Evolutionary conservation across 805 yeast species (phyloP), one percentile per base, ranked within the genome.

Genomic region (Candida yuanshanica): DNA sequence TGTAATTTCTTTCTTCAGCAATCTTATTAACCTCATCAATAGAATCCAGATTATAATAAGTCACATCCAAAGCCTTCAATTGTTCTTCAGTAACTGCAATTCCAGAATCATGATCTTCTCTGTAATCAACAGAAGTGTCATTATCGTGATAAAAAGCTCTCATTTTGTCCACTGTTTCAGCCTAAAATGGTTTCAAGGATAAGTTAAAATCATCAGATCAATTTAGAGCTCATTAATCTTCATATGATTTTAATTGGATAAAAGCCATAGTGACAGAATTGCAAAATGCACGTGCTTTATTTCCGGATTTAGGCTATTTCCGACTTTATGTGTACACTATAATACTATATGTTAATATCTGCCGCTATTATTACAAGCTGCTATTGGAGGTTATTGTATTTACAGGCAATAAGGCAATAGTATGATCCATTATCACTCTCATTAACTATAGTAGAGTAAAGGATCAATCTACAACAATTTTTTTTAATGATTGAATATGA

Each of bases 91-190:
- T 43, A 1, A 84, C 88, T 0, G 60, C 55, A 3, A 46, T 62
- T 0, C 96, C 96, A 0, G 88, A 75, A 62, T 85, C 72, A 61
- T 87, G 95, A 25, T 76, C 79, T 14, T 73, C 75, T 16, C 88
- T 78, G 64, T 80, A 82, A 37, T 79, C 84, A 2, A 64, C 64
- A 1, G 72, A 62, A 37, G 72, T 72, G 26, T 72, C 74, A 29
- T 73, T 70, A 57, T 86, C 91, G 74, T 83, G 85, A 51, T 73
- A 76, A 60, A 81, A 86, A 2, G 71, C 71, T 50, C 68, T 63
- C 69, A 74, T 55, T 9, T 26, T 23, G 20, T n/a, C n/a, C n/a
- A n/a, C n/a, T n/a, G n/a, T n/a, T 8, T 17, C n/a, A 17, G 22
- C 21, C 12, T 17, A 11, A 7, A 4, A 23, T 7, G 12, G 22